Base-by-base conservation (phyloP, 371 early-diverging fungal genomes). In the Mortierella sp. region DNA sequence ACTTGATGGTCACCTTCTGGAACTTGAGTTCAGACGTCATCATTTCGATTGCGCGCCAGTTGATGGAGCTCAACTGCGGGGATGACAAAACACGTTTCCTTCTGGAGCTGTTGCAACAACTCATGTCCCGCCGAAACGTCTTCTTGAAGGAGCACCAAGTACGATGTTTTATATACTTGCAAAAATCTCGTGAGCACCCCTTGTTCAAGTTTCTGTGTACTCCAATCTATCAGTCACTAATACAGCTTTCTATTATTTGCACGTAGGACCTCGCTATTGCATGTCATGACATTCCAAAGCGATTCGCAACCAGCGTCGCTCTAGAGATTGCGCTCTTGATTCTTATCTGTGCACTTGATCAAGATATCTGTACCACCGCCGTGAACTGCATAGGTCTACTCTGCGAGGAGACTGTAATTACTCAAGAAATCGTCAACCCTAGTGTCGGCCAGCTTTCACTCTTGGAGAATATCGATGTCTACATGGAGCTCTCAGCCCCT, bases 301-400 rank as follows among this genome's bases (percentile, higher is more conserved):
- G 94, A 38, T 74, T 92, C 36, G 90, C 91, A 52, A 92, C 95
- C 8, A 87, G 90, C 32, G 91, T 94, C 45, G 91, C 92, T 2
- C 72, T 96, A 45, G 97, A 96, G 74, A 91, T 93, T 24, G 91
- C 93, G 0, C 86, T 96, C 10, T 77, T 95, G 15, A 92, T 96
- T 6, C 76, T 94, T 10, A 75, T 96, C 21, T 95, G 95, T 69
- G 92, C 92, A 10, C 85, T 95, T 0, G 94, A 94, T 67, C 87
- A 90, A 16, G 94, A 93, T 61, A 91, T 94, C 63, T 90, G 91
- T 65, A 85, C 88, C 1, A 86, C 88, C 70, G 89, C 90, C 6
- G 86, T 91, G 15, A 84, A 84, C 36, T 92, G 92, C 65, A 90
- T 92, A 67, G 88, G 88, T n/a, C 85, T 87, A 58, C 76, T 93